These are phyloP conservation scores for Globisporangium canariense DNA, from an alignment of 352 stramenopile species.

Conservation along the genomic window DNA sequence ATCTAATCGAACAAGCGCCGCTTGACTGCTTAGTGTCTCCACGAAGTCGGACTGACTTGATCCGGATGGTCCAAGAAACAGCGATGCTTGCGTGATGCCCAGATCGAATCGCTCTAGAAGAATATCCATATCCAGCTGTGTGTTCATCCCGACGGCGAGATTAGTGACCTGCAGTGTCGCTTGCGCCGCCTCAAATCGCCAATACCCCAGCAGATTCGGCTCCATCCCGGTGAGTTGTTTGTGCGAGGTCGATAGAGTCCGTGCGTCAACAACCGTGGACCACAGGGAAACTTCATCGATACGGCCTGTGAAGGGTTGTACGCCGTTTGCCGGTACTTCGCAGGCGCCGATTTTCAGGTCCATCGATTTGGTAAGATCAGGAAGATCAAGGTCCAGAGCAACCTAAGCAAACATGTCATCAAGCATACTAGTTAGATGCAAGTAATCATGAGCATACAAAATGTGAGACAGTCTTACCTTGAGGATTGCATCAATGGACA, in stretches of 20 bases:
- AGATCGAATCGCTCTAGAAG: constrained; percentile 15
- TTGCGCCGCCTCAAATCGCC: constrained; percentile 25
- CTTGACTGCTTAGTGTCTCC: background rate
- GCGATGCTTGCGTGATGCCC: background rate
- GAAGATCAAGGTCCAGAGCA: constrained; percentile 3
- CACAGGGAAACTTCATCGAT: constrained; percentile 40
- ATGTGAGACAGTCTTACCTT: constrained; percentile 2
- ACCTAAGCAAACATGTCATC: constrained; percentile 1
- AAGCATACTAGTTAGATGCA: background rate
- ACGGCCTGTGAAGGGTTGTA: constrained; percentile 20
- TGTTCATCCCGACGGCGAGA: background rate
- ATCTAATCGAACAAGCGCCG: constrained; percentile 5
- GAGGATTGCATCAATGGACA: constrained; percentile 6
- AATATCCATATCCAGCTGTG: constrained; percentile 16
- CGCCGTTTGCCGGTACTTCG: background rate
- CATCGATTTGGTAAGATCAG: background rate
- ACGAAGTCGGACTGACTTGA: constrained; percentile 12
- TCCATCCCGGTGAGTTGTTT: constrained; percentile 23
- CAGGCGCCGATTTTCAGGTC: constrained; percentile 22
- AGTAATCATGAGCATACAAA: background rate
- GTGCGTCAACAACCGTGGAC: constrained; percentile 10
- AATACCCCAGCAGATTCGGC: constrained; percentile 23
- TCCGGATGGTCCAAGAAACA: constrained; percentile 17
- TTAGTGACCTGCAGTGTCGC: constrained; percentile 8
- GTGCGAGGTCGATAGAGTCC: background rate